A percentile compares a stretch with the other conserved stretches of the same genome.
Evolutionary conservation across 73 alveolate species (phyloP).

Genomic region (Paraurostyla sp.): DNA sequence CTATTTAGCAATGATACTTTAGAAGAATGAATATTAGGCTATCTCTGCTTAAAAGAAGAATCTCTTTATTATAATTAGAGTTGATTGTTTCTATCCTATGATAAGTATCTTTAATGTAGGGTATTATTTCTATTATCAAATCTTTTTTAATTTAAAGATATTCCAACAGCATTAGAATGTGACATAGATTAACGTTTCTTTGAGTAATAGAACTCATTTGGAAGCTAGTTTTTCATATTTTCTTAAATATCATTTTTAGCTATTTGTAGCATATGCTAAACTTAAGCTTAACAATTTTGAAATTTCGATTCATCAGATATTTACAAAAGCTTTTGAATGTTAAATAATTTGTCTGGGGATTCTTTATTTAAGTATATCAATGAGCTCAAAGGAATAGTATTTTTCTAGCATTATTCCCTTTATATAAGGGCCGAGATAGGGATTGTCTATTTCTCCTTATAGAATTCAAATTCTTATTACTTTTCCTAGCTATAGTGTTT

Average conservation of each 20-base stretch:
- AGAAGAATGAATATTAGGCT: too few relatives aligned
- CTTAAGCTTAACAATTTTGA: background rate
- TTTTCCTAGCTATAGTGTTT: background rate
- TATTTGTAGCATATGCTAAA: background rate
- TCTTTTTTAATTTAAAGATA: too few relatives aligned
- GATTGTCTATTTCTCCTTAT: background rate
- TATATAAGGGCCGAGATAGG: background rate
- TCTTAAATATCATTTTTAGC: background rate
- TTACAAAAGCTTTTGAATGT: background rate
- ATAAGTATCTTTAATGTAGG: too few relatives aligned
- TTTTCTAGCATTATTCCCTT: background rate
- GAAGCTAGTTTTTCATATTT: background rate
- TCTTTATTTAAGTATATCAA: background rate
- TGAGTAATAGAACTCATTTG: too few relatives aligned
- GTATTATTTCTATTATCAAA: too few relatives aligned
- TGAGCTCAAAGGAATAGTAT: constrained; percentile 1
- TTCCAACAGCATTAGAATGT: too few relatives aligned
- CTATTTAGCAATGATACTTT: too few relatives aligned
- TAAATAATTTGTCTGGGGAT: background rate
- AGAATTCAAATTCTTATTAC: background rate
- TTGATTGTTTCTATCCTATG: too few relatives aligned
- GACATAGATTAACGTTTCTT: too few relatives aligned
- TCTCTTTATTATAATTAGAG: too few relatives aligned
- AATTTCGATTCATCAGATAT: background rate
- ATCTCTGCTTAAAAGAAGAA: too few relatives aligned